phyloP scores from a whole-genome alignment of 2,329 filamentous ascomycete genomes.

The Penicillium sclerotigenum region DNA sequence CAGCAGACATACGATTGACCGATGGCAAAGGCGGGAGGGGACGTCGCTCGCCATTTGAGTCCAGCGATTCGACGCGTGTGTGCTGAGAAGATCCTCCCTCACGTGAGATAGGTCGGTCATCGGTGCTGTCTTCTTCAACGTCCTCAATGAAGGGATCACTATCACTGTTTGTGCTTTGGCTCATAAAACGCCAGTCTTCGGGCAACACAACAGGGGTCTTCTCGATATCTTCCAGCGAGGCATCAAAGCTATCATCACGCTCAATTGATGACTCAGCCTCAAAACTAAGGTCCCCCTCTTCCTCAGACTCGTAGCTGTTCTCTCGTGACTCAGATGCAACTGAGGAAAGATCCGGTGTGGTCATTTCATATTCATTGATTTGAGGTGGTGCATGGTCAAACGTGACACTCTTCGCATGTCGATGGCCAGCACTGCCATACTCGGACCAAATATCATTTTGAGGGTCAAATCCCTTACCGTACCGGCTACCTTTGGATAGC shows the following conservation, averaged over 20 bases:
- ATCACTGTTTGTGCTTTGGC: constrained; percentile 59
- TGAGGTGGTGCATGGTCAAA: constrained; percentile 92
- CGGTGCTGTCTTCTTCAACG: constrained; percentile 64
- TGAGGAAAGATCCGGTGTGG: constrained; percentile 92
- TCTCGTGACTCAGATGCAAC: constrained; percentile 85
- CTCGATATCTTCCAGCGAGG: constrained; percentile 88
- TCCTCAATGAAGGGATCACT: constrained; percentile 66
- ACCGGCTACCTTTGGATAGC: constrained; percentile 63
- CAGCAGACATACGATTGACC: constrained; percentile 33
- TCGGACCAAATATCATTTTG: constrained; percentile 66
- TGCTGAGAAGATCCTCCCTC: constrained; percentile 38
- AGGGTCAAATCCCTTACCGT: constrained; percentile 60
- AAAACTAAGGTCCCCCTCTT: constrained; percentile 66
- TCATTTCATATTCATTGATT: constrained; percentile 97
- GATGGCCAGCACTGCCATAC: constrained; percentile 60
- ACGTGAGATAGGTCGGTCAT: constrained; percentile 50
- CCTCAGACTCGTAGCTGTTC: constrained; percentile 81
- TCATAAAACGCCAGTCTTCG: constrained; percentile 88
- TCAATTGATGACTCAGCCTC: constrained; percentile 58
- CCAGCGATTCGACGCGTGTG: constrained; percentile 67
- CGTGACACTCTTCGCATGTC: constrained; percentile 93
- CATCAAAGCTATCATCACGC: constrained; percentile 89
- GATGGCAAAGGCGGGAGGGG: constrained; percentile 83
- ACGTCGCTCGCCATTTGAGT: constrained; percentile 75
- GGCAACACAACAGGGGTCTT: constrained; percentile 98